Evolutionary conservation across 1,284 basidiomycete species (phyloP), one percentile per base, ranked within the genome.

Genomic region (Fomitopsis palustris): DNA sequence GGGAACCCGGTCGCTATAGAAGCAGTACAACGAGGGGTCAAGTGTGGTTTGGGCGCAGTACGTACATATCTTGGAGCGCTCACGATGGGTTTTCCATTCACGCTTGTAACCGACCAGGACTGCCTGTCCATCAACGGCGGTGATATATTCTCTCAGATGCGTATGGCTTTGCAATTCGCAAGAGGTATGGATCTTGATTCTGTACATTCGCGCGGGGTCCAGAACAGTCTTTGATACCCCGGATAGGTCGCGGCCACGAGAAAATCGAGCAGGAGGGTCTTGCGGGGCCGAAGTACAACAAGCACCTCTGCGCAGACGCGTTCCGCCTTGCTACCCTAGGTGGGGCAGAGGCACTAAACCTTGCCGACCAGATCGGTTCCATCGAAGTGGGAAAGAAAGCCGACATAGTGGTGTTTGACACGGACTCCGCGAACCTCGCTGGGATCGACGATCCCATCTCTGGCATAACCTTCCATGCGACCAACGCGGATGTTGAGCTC

Each of bases 111-210:
- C n/a, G 17, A 29, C 3, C 49, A 73, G 71, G 71, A 73, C 56
- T 59, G 59, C 23, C 55, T 62, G 12, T 73, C 70, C 14, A 67
- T 72, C 60, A 71, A 73, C 57, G 65, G 69, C 53, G 71, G 72
- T 2, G 74, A 74, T 58, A 64, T 75, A 16, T 74, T 75, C 66
- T 64, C 67, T 6, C 71, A 72, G 62, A 74, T 74, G 73, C 67
- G 70, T 25, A 54, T 70, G 19, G 66, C 62, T 27, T 63, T 75
- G 23, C 71, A 72, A 59, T 73, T 66, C 59, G 64, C 68, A 27
- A 67, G 74, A 60, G 71, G 67, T 67, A 23, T 29, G 59, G 45
- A 6, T 12, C 45, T 6, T 17, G 7, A 4, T 14, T 14, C 12
- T 27, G 31, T 45, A 7, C 47, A 43, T n/a, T 23, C 43, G 14